Percentiles rank a stretch among this genome's conserved stretches.
Evolutionary conservation across 305 asterid species (phyloP).

Genomic region (Ilex paraguariensis): DNA sequence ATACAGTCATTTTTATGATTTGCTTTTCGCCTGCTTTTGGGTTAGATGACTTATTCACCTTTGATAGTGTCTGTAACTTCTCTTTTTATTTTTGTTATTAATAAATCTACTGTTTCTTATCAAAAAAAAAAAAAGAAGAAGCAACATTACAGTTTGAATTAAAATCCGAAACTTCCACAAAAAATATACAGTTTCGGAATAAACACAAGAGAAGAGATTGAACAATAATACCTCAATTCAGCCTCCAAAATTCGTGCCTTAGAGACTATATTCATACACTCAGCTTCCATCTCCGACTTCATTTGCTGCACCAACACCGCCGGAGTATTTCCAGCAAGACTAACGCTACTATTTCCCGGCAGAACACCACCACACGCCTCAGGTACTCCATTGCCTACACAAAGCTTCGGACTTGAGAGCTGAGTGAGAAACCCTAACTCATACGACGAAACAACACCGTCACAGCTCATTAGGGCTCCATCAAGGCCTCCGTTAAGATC

Average conservation of each 20-base stretch:
- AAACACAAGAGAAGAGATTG: too few species aligned
- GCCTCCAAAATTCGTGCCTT: slow-evolving; percentile 12
- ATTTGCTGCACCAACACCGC: slow-evolving; percentile 12
- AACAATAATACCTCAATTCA: slow-evolving; percentile 10
- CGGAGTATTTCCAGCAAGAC: background rate
- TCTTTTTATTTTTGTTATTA: too few species aligned
- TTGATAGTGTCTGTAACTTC: too few species aligned
- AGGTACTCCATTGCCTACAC: background rate
- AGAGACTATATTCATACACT: slow-evolving; percentile 12
- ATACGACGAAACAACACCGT: slow-evolving; percentile 5
- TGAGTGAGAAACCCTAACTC: slow-evolving; percentile 18
- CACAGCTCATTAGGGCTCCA: slow-evolving; percentile 6
- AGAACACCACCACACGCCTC: background rate
- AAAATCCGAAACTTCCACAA: too few species aligned
- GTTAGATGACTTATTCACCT: too few species aligned
- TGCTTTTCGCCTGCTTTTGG: too few species aligned
- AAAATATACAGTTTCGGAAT: too few species aligned
- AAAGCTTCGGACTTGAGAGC: background rate
- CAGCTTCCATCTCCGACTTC: slow-evolving; percentile 15
- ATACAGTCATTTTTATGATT: too few species aligned
- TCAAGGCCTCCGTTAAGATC: slow-evolving; percentile 3
- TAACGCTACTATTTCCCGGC: background rate
- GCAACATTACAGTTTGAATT: too few species aligned
- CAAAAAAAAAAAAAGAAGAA: too few species aligned
- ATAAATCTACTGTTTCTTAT: too few species aligned